phyloP scores from a whole-genome alignment of 2,329 filamentous ascomycete genomes.

The Lachnellula willkommii region DNA sequence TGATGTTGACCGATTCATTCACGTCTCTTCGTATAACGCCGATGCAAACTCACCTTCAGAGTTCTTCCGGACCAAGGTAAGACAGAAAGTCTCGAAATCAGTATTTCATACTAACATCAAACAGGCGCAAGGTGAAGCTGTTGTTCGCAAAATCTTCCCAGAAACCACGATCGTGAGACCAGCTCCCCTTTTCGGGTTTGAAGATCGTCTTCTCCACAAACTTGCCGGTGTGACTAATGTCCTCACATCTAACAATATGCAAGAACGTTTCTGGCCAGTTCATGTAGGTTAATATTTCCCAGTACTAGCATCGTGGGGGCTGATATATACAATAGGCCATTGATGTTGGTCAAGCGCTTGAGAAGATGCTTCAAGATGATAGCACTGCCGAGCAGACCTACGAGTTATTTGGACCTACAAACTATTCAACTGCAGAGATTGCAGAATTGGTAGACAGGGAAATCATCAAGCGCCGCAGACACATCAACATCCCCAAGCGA shows the following conservation, averaged over 20 bases:
- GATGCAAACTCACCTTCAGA: slow-evolving; percentile 73
- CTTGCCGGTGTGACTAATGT: slow-evolving; percentile 76
- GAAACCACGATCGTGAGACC: slow-evolving; percentile 96
- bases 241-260: slow-evolving; percentile 88
- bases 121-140: slow-evolving; percentile 71
- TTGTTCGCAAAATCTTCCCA: slow-evolving; percentile 84
- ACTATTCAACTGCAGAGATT: slow-evolving; percentile 87
- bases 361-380: slow-evolving; percentile 87
- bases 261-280: slow-evolving; percentile 84
- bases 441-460: slow-evolving; percentile 83
- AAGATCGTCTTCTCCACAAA: slow-evolving; percentile 84
- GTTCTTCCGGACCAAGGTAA: slow-evolving; percentile 85
- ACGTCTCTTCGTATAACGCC: slow-evolving; percentile 93
- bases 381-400: slow-evolving; percentile 84
- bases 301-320: too few relatives aligned
- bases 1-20: slow-evolving; percentile 93
- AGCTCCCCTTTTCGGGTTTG: slow-evolving; percentile 88
- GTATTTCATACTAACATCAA: background rate
- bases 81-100: slow-evolving; percentile 17
- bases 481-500: slow-evolving; percentile 83
- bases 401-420: slow-evolving; percentile 88
- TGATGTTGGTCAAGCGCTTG: slow-evolving; percentile 83
- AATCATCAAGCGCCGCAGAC: slow-evolving; percentile 82
- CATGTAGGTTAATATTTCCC: slow-evolving; percentile 54
- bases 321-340: slow-evolving; percentile 55